Conservation (phyloP, 441 rosid genomes). For the Gossypium laxum region DNA sequence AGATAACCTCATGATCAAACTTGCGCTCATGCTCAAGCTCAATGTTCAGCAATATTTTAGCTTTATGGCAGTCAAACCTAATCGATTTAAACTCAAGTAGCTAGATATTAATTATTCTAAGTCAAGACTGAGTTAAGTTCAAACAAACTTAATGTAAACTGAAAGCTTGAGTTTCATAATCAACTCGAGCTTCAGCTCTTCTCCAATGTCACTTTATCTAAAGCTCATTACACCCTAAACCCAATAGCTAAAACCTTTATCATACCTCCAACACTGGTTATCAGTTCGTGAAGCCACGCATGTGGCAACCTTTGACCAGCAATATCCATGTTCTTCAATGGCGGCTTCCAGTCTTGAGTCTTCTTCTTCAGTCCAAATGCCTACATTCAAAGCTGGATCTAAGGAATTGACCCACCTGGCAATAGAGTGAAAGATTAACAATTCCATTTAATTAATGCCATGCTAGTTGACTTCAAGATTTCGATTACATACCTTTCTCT, state of each 20-base stretch:
- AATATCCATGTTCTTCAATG: constrained; percentile 42
- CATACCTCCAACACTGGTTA: constrained; percentile 65
- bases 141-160: neutral
- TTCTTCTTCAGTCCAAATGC: constrained; percentile 70
- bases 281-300: constrained; percentile 62
- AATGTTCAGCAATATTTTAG: neutral
- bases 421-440: constrained; percentile 16
- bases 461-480: constrained; percentile 1
- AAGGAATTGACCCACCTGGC: constrained; percentile 71
- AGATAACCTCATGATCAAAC: neutral
- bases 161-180: neutral
- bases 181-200: neutral
- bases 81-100: constrained; percentile 1
- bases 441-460: constrained; percentile 6
- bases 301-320: constrained; percentile 75
- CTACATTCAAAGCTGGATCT: constrained; percentile 57
- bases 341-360: constrained; percentile 59
- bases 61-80: neutral
- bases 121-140: neutral
- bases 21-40: neutral
- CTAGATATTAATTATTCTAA: neutral
- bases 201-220: neutral
- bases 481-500: constrained; percentile 51
- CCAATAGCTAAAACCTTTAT: neutral
- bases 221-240: neutral